phyloP scores from a whole-genome alignment of 805 yeast species.

The Helenozyma rhizophorensis region DNA sequence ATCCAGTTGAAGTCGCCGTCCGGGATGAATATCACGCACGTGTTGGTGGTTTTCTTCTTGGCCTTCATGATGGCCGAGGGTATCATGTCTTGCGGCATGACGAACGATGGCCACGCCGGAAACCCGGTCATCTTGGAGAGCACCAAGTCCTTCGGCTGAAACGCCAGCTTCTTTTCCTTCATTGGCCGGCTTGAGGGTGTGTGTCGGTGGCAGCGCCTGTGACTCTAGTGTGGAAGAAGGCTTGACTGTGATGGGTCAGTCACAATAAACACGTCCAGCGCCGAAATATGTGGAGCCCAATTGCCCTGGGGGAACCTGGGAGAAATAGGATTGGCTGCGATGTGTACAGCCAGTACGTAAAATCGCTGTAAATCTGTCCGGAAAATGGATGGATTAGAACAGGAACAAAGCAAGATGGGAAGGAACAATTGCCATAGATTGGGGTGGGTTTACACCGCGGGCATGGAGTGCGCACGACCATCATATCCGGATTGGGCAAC shows the following conservation, averaged over 20 bases:
- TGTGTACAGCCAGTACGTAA: too few relatives aligned
- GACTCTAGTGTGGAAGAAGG: too few relatives aligned
- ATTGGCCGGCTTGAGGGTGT: conserved; percentile 29
- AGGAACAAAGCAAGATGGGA: background rate
- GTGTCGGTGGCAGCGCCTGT: too few relatives aligned
- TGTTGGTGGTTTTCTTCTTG: conserved; percentile 32
- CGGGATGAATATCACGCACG: conserved; percentile 43
- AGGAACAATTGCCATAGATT: background rate
- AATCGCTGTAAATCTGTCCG: too few relatives aligned
- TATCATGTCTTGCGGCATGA: conserved; percentile 37
- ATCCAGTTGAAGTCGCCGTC: conserved; percentile 45
- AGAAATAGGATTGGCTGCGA: background rate
- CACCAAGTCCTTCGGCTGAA: conserved; percentile 36
- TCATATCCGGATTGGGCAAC: too few relatives aligned
- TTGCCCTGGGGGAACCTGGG: background rate
- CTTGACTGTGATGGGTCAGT: too few relatives aligned
- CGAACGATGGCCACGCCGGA: conserved; percentile 49
- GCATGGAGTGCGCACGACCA: conserved; percentile 5
- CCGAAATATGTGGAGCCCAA: too few relatives aligned
- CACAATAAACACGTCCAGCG: too few relatives aligned
- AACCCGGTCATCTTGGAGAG: conserved; percentile 42
- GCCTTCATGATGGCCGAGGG: conserved; percentile 33
- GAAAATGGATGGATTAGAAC: too few relatives aligned
- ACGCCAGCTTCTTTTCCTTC: conserved; percentile 16
- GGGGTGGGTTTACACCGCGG: conserved; percentile 1